Base-by-base conservation (phyloP, 495 filamentous ascomycete species). In the Collariella sp. region DNA sequence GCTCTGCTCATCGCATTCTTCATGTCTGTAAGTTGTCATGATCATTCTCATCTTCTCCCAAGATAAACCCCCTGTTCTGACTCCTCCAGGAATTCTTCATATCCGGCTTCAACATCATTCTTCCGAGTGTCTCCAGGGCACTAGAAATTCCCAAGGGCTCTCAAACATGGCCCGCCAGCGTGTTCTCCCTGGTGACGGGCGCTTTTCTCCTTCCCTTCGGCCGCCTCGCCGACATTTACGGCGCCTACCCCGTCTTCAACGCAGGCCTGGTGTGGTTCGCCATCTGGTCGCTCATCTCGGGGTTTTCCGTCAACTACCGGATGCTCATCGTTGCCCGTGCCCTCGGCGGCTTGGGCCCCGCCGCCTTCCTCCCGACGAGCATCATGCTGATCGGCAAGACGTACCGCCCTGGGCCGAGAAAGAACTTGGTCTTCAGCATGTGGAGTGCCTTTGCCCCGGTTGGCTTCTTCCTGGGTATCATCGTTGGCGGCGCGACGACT, bases 381-480 rank as follows among this genome's bases (percentile, higher is more conserved):
- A 76, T 95, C 12, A 87, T 88, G 76, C 77, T 95, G 13, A 68
- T 95, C 12, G 88, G 88, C 2, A 86, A 82, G 61, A 81, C 81
- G 2, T 95, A 95, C 62, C 77, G 89, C 7, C 89, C 89, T 0
- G 89, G 89, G 0, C 88, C 87, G 7, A 74, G 89, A 11, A 95
- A 95, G 70, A 95, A 95, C 61, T 57, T 93, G 13, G 80, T 93
- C 0, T 95, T 94, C 64, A 82, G 82, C 40, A 67, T 93, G 0
- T 94, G 91, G 65, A 87, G 89, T 1, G 86, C 84, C 0, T 82
- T 81, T 56, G 88, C 88, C 0, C 82, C 84, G 0, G 56, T 91
- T 0, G 89, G 89, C 0, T 94, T 95, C 71, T 94, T 88, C 58
- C 62, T 80, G 9, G 89, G 89, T 1, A 87, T 94, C 42, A 87